Evolutionary conservation across 495 filamentous ascomycete species (phyloP).

Genomic region (Trichoderma reesei): DNA sequence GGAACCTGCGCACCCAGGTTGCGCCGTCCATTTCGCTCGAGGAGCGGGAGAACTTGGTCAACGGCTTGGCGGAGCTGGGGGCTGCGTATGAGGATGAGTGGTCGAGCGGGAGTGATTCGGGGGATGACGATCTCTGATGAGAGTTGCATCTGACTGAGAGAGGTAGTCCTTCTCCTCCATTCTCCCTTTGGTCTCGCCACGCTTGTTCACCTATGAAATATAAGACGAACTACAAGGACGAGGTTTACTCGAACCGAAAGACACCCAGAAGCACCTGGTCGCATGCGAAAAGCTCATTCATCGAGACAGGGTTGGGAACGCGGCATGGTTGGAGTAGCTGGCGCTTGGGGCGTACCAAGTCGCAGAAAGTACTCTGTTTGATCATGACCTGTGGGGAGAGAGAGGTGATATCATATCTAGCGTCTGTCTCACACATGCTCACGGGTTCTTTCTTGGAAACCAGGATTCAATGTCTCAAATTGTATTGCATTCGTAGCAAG

Average conservation of each 20-base stretch:
- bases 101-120: slow-evolving; percentile 74
- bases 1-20: slow-evolving; percentile 51
- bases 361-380: background rate
- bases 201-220: too few relatives aligned
- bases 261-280: too few relatives aligned
- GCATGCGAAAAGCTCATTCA: too few relatives aligned
- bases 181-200: too few relatives aligned
- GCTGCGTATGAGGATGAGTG: slow-evolving; percentile 88
- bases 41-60: slow-evolving; percentile 71
- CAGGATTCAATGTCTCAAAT: background rate
- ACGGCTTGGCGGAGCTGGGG: slow-evolving; percentile 74
- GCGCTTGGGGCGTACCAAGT: too few relatives aligned
- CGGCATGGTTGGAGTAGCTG: too few relatives aligned
- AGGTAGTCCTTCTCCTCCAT: too few relatives aligned
- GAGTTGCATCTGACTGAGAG: too few relatives aligned
- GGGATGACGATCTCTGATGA: slow-evolving; percentile 49
- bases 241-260: too few relatives aligned
- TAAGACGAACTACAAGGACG: too few relatives aligned
- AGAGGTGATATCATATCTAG: background rate
- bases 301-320: too few relatives aligned
- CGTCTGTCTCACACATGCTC: background rate
- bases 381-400: background rate
- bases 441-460: background rate
- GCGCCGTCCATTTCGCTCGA: slow-evolving; percentile 51
- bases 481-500: background rate